Percentiles rank a stretch among this genome's conserved stretches.
Evolutionary conservation across 352 stramenopile genomes (phyloP).

Genomic region (Globisporangium cystogenes): DNA sequence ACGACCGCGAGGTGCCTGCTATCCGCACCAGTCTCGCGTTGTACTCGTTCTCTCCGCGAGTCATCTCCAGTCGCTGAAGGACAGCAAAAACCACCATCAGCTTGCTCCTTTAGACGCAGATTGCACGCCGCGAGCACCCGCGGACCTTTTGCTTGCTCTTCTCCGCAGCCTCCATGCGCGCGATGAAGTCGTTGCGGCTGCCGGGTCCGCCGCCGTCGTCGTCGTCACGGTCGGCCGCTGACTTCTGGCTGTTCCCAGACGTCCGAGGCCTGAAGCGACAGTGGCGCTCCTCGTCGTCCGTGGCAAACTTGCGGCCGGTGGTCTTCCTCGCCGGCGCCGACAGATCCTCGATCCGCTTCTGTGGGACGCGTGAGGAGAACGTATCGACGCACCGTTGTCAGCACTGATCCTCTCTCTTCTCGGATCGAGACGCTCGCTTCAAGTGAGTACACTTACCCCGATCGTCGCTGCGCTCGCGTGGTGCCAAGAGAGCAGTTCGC

Average conservation of each 20-base stretch:
- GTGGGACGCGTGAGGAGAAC: neutral
- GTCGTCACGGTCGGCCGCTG: conserved; percentile 22
- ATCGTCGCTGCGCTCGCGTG: conserved; percentile 1
- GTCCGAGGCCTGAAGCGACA: conserved; percentile 57
- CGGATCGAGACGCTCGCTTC: neutral
- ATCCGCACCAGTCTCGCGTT: conserved; percentile 37
- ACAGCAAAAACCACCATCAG: neutral
- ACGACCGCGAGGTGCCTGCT: neutral
- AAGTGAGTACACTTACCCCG: neutral
- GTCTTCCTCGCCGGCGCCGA: conserved; percentile 41
- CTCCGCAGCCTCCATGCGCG: conserved; percentile 75
- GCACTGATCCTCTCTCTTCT: neutral
- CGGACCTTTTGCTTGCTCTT: conserved; percentile 68
- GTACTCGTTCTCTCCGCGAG: conserved; percentile 74
- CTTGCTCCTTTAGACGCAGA: neutral
- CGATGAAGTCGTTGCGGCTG: conserved; percentile 40
- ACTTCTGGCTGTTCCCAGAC: conserved; percentile 9
- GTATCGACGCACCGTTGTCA: neutral
- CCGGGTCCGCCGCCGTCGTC: conserved; percentile 12
- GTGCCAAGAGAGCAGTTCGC: neutral
- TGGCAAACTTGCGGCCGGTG: conserved; percentile 46
- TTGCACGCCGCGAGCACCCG: neutral
- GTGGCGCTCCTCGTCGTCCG: conserved; percentile 66
- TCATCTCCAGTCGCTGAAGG: conserved; percentile 62
- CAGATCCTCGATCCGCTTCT: conserved; percentile 66